Evolutionary conservation across 225 moss, liverwort and hornwort species (phyloP).

Genomic region (Neckera pumila): DNA sequence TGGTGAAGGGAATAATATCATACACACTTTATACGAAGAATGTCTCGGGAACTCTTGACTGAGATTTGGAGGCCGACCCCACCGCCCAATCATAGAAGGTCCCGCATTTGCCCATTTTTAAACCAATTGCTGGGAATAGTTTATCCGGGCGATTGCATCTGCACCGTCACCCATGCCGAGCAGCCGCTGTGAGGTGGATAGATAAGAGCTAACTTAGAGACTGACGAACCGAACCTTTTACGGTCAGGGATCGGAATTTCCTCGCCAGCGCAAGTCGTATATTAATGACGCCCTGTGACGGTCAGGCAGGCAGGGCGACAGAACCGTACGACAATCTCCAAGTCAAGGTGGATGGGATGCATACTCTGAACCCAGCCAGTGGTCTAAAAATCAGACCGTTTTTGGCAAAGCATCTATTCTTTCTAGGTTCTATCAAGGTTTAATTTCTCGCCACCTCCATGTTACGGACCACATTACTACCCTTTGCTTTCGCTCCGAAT

Average conservation of each 20-base stretch:
- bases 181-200: slow-evolving; percentile 14
- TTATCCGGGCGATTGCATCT: neutral
- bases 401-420: neutral
- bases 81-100: slow-evolving; percentile 5
- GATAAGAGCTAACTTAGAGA: slow-evolving; percentile 8
- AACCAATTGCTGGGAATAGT: neutral
- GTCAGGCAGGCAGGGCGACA: neutral
- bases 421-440: neutral
- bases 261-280: neutral
- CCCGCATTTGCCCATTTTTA: neutral
- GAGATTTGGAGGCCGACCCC: neutral
- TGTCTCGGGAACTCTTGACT: slow-evolving; percentile 22
- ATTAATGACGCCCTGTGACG: neutral
- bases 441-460: neutral
- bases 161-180: slow-evolving; percentile 20
- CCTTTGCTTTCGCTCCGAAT: neutral
- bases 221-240: neutral
- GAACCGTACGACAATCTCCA: neutral
- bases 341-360: neutral
- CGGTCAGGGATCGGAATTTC: neutral
- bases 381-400: too few relatives aligned
- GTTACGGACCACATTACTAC: neutral
- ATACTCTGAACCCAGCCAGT: neutral
- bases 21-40: neutral
- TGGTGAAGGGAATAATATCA: slow-evolving; percentile 14